Evolutionary conservation across 768 basidiomycete genomes (phyloP).

Genomic region (Collybia sordida): DNA sequence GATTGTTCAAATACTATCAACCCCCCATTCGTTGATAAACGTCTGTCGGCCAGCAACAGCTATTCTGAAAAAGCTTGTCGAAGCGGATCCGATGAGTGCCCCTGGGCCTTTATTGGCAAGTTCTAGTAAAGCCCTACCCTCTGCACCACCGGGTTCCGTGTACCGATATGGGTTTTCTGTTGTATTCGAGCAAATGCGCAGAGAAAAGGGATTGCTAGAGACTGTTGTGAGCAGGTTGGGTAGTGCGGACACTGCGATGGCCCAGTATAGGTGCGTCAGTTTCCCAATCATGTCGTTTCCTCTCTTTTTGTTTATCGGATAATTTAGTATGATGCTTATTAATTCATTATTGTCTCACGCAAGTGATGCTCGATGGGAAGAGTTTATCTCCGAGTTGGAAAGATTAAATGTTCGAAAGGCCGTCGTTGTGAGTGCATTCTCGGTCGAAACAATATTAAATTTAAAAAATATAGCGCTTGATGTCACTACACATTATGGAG

Average conservation of each 20-base stretch:
- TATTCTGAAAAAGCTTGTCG: constrained; percentile 86
- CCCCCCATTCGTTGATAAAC: constrained; percentile 77
- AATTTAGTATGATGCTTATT: constrained; percentile 83
- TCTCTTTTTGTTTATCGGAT: constrained; percentile 13
- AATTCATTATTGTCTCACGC: constrained; percentile 82
- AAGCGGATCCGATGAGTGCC: constrained; percentile 74
- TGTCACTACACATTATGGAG: constrained; percentile 79
- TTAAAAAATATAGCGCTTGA: constrained; percentile 55
- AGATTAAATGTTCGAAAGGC: constrained; percentile 77
- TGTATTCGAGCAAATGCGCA: constrained; percentile 82
- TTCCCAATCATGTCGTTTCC: constrained; percentile 1
- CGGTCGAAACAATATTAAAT: neutral
- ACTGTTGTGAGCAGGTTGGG: constrained; percentile 80
- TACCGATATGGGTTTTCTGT: constrained; percentile 83
- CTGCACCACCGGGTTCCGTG: constrained; percentile 63
- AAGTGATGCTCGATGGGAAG: constrained; percentile 76
- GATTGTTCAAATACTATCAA: constrained; percentile 77
- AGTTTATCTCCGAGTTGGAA: constrained; percentile 75
- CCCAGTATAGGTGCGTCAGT: constrained; percentile 66
- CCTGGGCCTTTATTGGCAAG: constrained; percentile 58
- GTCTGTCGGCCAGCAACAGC: constrained; percentile 90
- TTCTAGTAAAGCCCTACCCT: constrained; percentile 57
- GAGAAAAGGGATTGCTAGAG: constrained; percentile 67
- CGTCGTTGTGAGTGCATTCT: constrained; percentile 60
- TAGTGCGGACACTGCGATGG: constrained; percentile 84